Base-by-base conservation (phyloP, 2,329 filamentous ascomycete species). In the Colletotrichum nymphaeae region DNA sequence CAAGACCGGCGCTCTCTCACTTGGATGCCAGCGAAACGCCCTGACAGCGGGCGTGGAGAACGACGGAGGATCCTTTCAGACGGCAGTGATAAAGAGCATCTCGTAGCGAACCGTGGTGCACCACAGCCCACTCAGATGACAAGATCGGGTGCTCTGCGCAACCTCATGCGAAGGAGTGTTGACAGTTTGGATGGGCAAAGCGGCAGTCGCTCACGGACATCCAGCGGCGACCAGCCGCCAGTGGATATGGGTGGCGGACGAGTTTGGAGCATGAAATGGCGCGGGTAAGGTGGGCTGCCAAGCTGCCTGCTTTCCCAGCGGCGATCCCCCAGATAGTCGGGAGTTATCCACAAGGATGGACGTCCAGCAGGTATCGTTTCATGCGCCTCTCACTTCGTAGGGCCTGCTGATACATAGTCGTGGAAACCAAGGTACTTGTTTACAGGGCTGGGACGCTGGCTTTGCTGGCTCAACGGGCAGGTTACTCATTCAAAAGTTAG, bases 51-150 rank as follows among this genome's bases (percentile, higher is more conserved):
- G 28, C 69, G 56, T 63, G 60, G 49, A 42, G 67, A 53, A 62
- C 66, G 62, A 52, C 55, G 12, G 28, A 12, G 7, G n/a, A 5
- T 14, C 24, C 35, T 37, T 73, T 71, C 71, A 70, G 71, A 73
- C 52, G 71, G 67, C 67, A 56, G 64, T 56, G 28, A 4, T 52
- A 7, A 56, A 24, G 22, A 70, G 66, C 59, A 70, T 59, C 67
- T 73, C 67, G 35, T 73, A 32, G 49, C 70, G 46, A 62, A 65
- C 32, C 60, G 70, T 26, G 59, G 58, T 56, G 16, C 67, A 52
- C 22, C 52, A 58, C 55, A 12, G 64, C 46, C 49, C 62, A 32
- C 59, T 73, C 71, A 71, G 71, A 71, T 73, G 71, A 66, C 46
- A 73, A 73, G 67, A 59, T 49, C 26, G 67, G 37, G 71, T 22